phyloP scores from a whole-genome alignment of 306 rosid species.

The Trifolium pratense region DNA sequence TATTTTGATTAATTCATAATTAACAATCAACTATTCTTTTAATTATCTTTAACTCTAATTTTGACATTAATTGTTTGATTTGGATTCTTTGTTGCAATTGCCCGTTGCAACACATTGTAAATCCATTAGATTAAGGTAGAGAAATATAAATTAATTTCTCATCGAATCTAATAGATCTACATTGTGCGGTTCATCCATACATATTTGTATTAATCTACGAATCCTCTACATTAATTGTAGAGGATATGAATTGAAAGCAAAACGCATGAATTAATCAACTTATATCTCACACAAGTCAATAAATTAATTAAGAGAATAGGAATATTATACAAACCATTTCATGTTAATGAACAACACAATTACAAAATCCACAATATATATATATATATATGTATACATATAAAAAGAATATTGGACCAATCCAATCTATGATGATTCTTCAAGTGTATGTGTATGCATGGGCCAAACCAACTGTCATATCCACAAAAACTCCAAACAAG shows the following conservation, averaged over 20 bases:
- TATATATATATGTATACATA: not conserved
- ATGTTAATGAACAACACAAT: not conserved
- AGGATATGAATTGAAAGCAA: conserved; percentile 9
- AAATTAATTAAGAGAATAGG: not conserved
- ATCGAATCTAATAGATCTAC: too few species aligned
- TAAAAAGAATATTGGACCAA: conserved; percentile 11
- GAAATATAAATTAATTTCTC: too few species aligned
- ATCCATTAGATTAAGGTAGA: too few species aligned
- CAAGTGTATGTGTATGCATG: not conserved
- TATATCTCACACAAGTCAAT: conserved; percentile 25
- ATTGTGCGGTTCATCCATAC: too few species aligned
- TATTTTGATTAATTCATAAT: not conserved
- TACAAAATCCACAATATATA: conserved; percentile 15
- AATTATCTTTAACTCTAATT: too few species aligned
- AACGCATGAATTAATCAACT: conserved; percentile 21
- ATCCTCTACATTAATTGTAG: too few species aligned
- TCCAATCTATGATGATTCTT: not conserved
- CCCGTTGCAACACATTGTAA: too few species aligned
- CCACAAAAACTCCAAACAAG: conserved; percentile 80
- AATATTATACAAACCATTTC: conserved; percentile 30
- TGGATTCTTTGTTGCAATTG: too few species aligned
- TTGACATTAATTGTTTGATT: too few species aligned
- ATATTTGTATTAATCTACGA: too few species aligned
- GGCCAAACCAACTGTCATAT: conserved; percentile 55
- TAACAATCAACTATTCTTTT: not conserved